Evolutionary conservation across 1,284 basidiomycete species (phyloP), one percentile per base, ranked within the genome.

Genomic region (Ustilago nuda): DNA sequence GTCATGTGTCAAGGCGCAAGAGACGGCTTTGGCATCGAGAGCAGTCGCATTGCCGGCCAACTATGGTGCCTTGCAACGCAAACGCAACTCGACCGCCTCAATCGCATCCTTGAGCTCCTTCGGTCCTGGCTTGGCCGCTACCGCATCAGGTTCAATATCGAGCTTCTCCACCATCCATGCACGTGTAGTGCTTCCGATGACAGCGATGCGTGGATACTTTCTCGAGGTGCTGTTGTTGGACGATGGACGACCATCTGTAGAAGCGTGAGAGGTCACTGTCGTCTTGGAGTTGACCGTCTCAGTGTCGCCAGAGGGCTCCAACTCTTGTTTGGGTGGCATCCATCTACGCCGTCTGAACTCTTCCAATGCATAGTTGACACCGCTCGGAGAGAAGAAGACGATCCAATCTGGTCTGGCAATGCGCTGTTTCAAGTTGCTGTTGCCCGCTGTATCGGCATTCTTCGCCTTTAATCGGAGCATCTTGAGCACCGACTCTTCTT

Each of bases 381-480:
- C 84, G 19, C 79, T 82, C 8, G 84, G 84, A 37, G 84, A 85
- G 62, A 84, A 85, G 66, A 85, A 84, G 39, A 84, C 84, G 52
- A 85, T 70, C 83, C 83, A 85, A 57, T 84, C 78, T 6, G 81
- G 82, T 37, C 73, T 53, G 8, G 67, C 72, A 55, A 72, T 66
- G 35, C 56, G 54, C 17, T 63, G 56, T 5, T 46, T 54, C 30
- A 54, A 36, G 30, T 43, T 55, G 27, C 51, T 54, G 12, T 43
- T 50, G n/a, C 15, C 36, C n/a, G 39, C 15, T 19, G 35, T 37
- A 13, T 56, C 62, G 36, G 56, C 66, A 37, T 59, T 62, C 23
- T 65, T 66, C 32, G 52, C 64, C 37, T 67, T 67, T 50, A 56
- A 66, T 17, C 67, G 61, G 9, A 78, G 45, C 56, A 70, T 54